These are phyloP conservation scores for Athelia sp. DNA, from an alignment of 1,284 basidiomycete genomes.

Conservation along the genomic window DNA sequence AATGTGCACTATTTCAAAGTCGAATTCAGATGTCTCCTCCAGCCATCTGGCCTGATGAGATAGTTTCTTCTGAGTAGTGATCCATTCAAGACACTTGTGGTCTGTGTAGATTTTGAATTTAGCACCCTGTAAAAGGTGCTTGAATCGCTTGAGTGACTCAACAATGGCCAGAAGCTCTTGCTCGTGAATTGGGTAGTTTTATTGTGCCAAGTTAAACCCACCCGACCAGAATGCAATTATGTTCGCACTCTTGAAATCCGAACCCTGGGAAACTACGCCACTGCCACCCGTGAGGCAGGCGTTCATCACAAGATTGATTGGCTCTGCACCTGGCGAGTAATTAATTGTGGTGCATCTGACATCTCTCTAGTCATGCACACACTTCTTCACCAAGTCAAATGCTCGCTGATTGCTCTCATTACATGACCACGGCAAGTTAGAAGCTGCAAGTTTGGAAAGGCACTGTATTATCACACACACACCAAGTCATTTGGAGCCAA, in stretches of 20 bases:
- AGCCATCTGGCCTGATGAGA: slow-evolving; percentile 27
- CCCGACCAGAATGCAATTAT: slow-evolving; percentile 14
- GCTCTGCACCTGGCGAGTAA: slow-evolving; percentile 10
- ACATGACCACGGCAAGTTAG: slow-evolving; percentile 14
- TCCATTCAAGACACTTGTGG: slow-evolving; percentile 24
- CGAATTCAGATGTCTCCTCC: slow-evolving; percentile 24
- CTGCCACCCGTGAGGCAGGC: slow-evolving; percentile 15
- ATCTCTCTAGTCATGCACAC: slow-evolving; percentile 15
- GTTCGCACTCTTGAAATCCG: slow-evolving; percentile 9
- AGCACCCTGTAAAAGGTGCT: slow-evolving; percentile 21
- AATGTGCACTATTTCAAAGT: slow-evolving; percentile 27
- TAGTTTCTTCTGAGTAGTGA: slow-evolving; percentile 26
- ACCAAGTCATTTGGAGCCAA: slow-evolving; percentile 13
- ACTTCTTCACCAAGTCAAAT: slow-evolving; percentile 20
- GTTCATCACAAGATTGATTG: slow-evolving; percentile 14
- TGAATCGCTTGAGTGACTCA: slow-evolving; percentile 21
- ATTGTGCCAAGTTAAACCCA: slow-evolving; percentile 24
- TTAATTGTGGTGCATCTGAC: slow-evolving; percentile 15
- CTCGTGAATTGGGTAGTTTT: slow-evolving; percentile 26
- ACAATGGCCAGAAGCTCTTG: slow-evolving; percentile 24
- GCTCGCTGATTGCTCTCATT: slow-evolving; percentile 19
- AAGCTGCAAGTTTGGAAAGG: slow-evolving; percentile 11
- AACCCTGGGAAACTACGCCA: slow-evolving; percentile 15
- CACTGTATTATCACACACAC: slow-evolving; percentile 17
- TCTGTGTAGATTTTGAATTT: slow-evolving; percentile 27